Evolutionary conservation across 2,329 filamentous ascomycete genomes (phyloP).

Genomic region (Fusarium caatingaense): DNA sequence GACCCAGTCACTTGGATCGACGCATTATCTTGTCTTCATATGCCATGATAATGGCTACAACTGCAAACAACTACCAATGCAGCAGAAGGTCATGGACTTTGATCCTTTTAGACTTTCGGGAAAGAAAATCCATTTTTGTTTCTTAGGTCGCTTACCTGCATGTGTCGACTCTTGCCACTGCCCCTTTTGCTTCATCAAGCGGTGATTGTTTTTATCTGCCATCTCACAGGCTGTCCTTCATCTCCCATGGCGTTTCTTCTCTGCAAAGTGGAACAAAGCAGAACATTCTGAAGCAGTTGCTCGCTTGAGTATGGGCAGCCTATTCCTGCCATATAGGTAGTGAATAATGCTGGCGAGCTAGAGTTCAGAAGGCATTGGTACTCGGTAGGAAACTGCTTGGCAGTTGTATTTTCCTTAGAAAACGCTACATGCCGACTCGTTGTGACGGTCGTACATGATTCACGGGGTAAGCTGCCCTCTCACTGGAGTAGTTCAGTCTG

Average conservation of each 20-base stretch:
- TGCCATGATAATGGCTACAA: background rate
- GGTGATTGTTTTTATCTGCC: constrained; percentile 21
- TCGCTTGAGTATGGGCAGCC: constrained; percentile 22
- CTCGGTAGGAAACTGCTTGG: background rate
- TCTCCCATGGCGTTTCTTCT: constrained; percentile 10
- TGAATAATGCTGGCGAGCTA: background rate
- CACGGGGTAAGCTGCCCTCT: background rate
- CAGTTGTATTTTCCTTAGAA: background rate
- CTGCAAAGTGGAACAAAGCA: constrained; percentile 7
- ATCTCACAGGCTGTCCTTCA: constrained; percentile 31
- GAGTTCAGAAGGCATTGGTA: constrained; percentile 8
- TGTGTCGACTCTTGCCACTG: background rate
- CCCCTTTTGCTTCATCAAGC: constrained; percentile 20
- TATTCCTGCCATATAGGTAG: constrained; percentile 7
- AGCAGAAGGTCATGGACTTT: background rate
- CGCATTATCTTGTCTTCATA: constrained; percentile 7
- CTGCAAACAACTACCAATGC: background rate
- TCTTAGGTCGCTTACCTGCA: constrained; percentile 28
- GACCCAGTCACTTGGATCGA: background rate
- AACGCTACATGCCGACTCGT: background rate
- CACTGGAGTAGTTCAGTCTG: constrained; percentile 10
- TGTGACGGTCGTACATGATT: background rate
- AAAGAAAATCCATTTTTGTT: background rate
- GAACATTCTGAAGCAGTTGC: constrained; percentile 11
- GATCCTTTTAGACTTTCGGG: background rate